Evolutionary conservation across 495 filamentous ascomycete genomes (phyloP), one percentile per base, ranked within the genome.

Genomic region (Immersiella caudata): DNA sequence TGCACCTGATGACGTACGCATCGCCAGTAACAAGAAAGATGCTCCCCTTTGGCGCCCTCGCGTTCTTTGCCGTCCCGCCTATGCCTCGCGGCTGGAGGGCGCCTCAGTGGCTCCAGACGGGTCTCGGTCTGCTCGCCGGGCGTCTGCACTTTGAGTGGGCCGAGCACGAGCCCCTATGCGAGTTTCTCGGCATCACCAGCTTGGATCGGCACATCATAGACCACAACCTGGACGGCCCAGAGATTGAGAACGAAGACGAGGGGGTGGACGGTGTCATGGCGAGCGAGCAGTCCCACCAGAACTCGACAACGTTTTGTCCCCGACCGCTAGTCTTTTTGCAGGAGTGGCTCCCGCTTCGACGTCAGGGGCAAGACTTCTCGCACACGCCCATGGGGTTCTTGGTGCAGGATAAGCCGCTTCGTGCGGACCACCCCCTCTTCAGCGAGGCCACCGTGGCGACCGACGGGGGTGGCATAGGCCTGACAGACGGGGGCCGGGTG

Each of bases 381-480:
- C 80, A 85, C 49, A 87, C 84, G 0, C 85, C 84, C 0, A 85
- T 87, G 80, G 85, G 85, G 0, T 83, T 83, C 66, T 58, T 87
- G 1, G 80, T 78, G 25, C 81, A 79, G n/a, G 82, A 80, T 18
- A 79, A 81, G 67, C 71, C 70, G 12, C 74, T 87, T n/a, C 73
- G 68, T 11, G 49, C 61, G 46, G 74, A 74, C 14, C 82, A 83
- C 65, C 79, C 83, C 0, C 85, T 87, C 71, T 85, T 86, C 36
- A 25, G 50, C 20, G 46, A 22, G n/a, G 35, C 18, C 8, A 58
- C 33, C 6, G 33, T 16, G 9, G 18, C 58, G 16, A 33, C 62
- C n/a, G 49, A 1, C 18, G 11, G 33, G 7, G 46, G 5, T 27
- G 27, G 25, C 3, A 20, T 7, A 1, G 27, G 40, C 27, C 6